Percentiles rank a stretch among this genome's conserved stretches.
Evolutionary conservation across 495 filamentous ascomycete species (phyloP).

Genomic region (Penicillium fimorum): DNA sequence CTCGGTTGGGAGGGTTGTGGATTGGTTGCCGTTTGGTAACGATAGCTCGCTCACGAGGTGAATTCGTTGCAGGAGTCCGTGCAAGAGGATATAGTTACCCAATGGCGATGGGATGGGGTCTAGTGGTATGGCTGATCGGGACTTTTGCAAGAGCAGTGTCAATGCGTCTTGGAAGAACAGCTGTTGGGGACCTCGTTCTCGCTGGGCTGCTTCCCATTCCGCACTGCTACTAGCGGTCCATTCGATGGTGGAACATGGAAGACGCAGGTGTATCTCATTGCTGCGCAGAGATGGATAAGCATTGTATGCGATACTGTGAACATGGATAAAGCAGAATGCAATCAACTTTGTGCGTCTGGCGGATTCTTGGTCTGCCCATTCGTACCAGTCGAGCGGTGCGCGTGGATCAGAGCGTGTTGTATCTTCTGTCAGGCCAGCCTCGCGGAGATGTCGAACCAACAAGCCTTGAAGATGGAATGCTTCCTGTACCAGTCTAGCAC

Average conservation of each 20-base stretch:
- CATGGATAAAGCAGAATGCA: slow-evolving; percentile 41
- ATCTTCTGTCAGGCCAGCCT: slow-evolving; percentile 33
- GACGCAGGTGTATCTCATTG: slow-evolving; percentile 39
- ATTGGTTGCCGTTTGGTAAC: slow-evolving; percentile 35
- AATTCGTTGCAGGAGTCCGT: slow-evolving; percentile 42
- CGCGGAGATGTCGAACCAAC: slow-evolving; percentile 35
- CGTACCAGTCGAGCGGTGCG: slow-evolving; percentile 34
- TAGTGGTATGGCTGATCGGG: slow-evolving; percentile 27
- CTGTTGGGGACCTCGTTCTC: slow-evolving; percentile 33
- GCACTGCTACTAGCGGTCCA: slow-evolving; percentile 35
- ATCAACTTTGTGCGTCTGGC: slow-evolving; percentile 39
- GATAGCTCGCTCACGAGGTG: slow-evolving; percentile 42
- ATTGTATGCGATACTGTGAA: slow-evolving; percentile 42
- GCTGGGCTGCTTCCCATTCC: slow-evolving; percentile 37
- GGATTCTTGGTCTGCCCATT: slow-evolving; percentile 42
- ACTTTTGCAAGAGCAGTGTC: slow-evolving; percentile 35
- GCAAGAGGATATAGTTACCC: slow-evolving; percentile 41
- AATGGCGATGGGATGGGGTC: slow-evolving; percentile 39
- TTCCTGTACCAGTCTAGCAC: slow-evolving; percentile 38
- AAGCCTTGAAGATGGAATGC: slow-evolving; percentile 35
- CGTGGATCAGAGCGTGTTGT: slow-evolving; percentile 21
- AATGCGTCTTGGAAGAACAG: slow-evolving; percentile 42
- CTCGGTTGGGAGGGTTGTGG: slow-evolving; percentile 34
- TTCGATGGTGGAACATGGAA: slow-evolving; percentile 41
- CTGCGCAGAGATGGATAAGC: slow-evolving; percentile 40